Conservation (phyloP, 2,329 filamentous ascomycete species). For the Tolypocladium pustulatum region DNA sequence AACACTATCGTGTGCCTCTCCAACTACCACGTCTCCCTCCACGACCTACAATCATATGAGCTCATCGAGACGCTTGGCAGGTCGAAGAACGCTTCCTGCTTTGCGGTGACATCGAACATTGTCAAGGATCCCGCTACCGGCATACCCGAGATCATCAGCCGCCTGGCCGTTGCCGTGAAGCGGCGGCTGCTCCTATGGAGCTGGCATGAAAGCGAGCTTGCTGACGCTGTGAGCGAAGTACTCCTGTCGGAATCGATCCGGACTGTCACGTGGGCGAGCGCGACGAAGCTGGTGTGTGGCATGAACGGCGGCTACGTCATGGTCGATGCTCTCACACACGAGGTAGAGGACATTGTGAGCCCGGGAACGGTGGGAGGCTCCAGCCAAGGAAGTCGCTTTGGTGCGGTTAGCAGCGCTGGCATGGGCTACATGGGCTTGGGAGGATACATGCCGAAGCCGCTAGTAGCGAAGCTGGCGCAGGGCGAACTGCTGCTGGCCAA, state of each 20-base stretch:
- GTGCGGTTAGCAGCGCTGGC: constrained; percentile 69
- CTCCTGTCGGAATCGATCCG: constrained; percentile 74
- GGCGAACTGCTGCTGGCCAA: constrained; percentile 90
- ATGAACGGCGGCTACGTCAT: constrained; percentile 87
- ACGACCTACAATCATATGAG: constrained; percentile 79
- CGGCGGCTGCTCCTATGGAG: constrained; percentile 82
- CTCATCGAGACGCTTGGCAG: constrained; percentile 68
- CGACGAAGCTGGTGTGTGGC: constrained; percentile 77
- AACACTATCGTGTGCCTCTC: constrained; percentile 85
- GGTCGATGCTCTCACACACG: constrained; percentile 68
- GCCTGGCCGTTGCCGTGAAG: constrained; percentile 87
- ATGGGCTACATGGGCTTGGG: constrained; percentile 98
- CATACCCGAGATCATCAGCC: constrained; percentile 86
- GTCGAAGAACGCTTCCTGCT: constrained; percentile 80
- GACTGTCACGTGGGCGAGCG: constrained; percentile 82
- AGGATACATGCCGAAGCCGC: constrained; percentile 80
- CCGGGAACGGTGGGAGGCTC: constrained; percentile 58
- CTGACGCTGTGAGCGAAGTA: constrained; percentile 63
- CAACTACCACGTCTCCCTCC: constrained; percentile 78
- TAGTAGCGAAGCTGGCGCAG: constrained; percentile 72
- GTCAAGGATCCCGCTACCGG: constrained; percentile 79
- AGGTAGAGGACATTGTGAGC: constrained; percentile 68
- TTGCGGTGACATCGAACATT: constrained; percentile 92
- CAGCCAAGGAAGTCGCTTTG: constrained; percentile 62
- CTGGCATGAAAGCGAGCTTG: constrained; percentile 91